Conservation (phyloP, 2,329 filamentous ascomycete species). For the Colletotrichum tropicale region DNA sequence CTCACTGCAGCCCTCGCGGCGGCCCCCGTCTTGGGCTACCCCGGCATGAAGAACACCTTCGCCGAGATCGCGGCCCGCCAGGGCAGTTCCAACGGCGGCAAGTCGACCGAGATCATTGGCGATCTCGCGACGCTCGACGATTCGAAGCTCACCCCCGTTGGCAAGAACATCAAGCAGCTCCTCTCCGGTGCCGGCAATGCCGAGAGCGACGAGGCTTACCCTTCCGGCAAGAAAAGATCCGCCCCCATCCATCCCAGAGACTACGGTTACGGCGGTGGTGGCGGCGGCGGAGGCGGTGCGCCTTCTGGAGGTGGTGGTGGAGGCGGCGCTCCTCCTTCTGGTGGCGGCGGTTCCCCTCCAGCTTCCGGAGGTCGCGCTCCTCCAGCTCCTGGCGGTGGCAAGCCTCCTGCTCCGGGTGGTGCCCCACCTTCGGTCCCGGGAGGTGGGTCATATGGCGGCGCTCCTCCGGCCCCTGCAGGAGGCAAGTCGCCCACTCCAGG, state of each 20-base stretch:
- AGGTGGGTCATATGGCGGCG: neutral
- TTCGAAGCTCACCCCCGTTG: conserved; percentile 34
- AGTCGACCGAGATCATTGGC: conserved; percentile 31
- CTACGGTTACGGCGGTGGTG: neutral
- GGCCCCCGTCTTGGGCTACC: conserved; percentile 11
- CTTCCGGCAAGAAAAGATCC: neutral
- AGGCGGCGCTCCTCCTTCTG: neutral
- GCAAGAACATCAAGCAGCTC: conserved; percentile 29
- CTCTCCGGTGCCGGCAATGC: conserved; percentile 28
- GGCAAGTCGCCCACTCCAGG: neutral
- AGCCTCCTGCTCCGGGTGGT: neutral
- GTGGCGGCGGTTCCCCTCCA: neutral
- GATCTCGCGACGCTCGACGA: conserved; percentile 37
- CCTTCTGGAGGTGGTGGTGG: neutral
- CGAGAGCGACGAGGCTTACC: conserved; percentile 24
- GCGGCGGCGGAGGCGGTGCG: neutral
- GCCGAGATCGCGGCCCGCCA: conserved; percentile 19
- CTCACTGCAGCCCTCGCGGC: conserved; percentile 12
- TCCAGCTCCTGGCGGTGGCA: neutral
- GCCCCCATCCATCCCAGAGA: neutral
- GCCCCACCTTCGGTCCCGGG: neutral
- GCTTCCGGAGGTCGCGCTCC: neutral
- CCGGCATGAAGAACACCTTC: conserved; percentile 17
- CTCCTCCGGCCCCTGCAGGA: neutral
- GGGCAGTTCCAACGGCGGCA: neutral